Base-by-base conservation (phyloP, 2,329 filamentous ascomycete genomes). In the Colletotrichum sp. region DNA sequence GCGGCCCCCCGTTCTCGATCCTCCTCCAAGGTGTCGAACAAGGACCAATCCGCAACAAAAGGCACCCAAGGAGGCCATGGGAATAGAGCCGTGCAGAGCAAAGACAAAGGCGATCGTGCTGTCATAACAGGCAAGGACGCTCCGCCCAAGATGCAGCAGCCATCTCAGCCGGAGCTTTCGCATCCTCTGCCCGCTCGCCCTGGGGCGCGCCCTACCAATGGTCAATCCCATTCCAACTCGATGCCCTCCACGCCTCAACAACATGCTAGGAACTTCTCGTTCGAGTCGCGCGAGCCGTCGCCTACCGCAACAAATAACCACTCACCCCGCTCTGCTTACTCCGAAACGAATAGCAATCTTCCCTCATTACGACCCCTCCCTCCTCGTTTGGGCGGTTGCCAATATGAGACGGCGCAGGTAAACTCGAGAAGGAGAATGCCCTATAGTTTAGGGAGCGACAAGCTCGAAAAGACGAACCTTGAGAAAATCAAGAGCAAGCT, bases 231-330 rank as follows among this genome's bases (percentile, higher is more conserved):
- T 82, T 98, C 96, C 29, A 98, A 91, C 83, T 99, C 96, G 11
- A 95, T 98, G 65, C 96, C 96, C 2, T 98, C 96, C 2, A 99
- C 96, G 5, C 97, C 96, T 11, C 95, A 96, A 82, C 96, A 98
- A 84, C 94, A 95, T 85, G 92, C 96, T 79, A 93, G 95, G 75
- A 93, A 96, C 81, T 94, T 97, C 81, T 94, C 94, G 4, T 95
- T 94, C 81, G 92, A 93, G 82, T 97, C 96, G 64, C 91, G 90
- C 78, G 90, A 92, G 77, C 96, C 95, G 12, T 98, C 96, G 19
- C 96, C 96, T 49, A 94, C 91, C 80, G 92, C 93, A 69, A 89
- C 92, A 65, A 92, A 92, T 78, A 95, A 93, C 84, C 95, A 96
- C 80, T 98, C 96, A 16, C 97, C 96, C 52, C 93, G 95, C 76